A percentile compares a stretch with the other conserved stretches of the same genome.
Conservation (phyloP, 2,329 filamentous ascomycete genomes). For the Zelopaecilomyces penicillatus region DNA sequence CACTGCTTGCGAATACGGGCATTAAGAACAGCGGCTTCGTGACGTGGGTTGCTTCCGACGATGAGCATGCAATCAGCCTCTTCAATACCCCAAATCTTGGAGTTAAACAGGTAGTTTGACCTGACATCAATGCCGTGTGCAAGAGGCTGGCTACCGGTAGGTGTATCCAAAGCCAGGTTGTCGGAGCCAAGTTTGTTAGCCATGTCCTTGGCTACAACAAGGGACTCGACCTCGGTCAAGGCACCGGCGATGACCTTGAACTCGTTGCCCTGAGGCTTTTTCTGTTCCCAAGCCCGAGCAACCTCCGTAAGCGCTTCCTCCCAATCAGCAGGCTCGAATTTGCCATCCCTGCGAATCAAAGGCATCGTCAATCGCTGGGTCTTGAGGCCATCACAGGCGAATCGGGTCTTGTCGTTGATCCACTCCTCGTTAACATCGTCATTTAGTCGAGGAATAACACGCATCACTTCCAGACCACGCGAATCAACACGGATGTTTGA, state of each 20-base stretch:
- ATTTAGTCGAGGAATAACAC: slow-evolving; percentile 83
- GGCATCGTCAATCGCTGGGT: slow-evolving; percentile 93
- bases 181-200: slow-evolving; percentile 95
- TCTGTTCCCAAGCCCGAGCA: slow-evolving; percentile 65
- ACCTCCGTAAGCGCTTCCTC: slow-evolving; percentile 91
- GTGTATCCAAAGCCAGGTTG: slow-evolving; percentile 87
- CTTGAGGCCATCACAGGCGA: slow-evolving; percentile 92
- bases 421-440: slow-evolving; percentile 99
- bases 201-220: slow-evolving; percentile 95
- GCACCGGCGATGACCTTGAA: slow-evolving; percentile 93
- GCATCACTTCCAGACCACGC: slow-evolving; percentile 92
- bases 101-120: slow-evolving; percentile 96
- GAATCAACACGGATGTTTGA: slow-evolving; percentile 94
- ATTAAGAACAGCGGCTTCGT: slow-evolving; percentile 92
- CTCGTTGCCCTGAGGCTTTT: slow-evolving; percentile 81
- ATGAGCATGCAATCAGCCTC: slow-evolving; percentile 88
- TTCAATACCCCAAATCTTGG: slow-evolving; percentile 85
- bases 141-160: slow-evolving; percentile 71
- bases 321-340: slow-evolving; percentile 90
- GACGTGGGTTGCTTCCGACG: slow-evolving; percentile 88
- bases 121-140: slow-evolving; percentile 90
- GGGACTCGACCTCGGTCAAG: slow-evolving; percentile 81
- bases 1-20: slow-evolving; percentile 97
- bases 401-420: slow-evolving; percentile 98
- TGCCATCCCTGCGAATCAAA: slow-evolving; percentile 76